These are phyloP conservation scores for Hanseniaspora gamundiae DNA, from an alignment of 1,139 yeast genomes.

Conservation along the genomic window DNA sequence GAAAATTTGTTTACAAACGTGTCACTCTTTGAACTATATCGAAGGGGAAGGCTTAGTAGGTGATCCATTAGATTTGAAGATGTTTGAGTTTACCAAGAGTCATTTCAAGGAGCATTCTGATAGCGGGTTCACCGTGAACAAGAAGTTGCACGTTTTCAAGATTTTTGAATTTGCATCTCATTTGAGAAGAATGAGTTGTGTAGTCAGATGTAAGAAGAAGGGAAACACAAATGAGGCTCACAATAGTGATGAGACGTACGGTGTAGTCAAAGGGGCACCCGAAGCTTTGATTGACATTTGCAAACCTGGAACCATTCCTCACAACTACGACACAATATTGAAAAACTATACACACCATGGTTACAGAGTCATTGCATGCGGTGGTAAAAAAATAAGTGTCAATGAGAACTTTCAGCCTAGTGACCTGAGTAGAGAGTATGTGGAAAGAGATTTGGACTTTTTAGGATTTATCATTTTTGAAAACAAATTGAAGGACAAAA, in stretches of 20 bases:
- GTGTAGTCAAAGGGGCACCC: constrained; percentile 92
- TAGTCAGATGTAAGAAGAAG: constrained; percentile 29
- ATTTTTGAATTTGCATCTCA: constrained; percentile 80
- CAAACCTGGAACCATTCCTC: constrained; percentile 55
- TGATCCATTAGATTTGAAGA: constrained; percentile 84
- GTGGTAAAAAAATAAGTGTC: constrained; percentile 38
- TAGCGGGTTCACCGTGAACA: constrained; percentile 23
- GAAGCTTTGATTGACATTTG: constrained; percentile 85
- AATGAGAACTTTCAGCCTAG: neutral
- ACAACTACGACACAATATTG: constrained; percentile 57
- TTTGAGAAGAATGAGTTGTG: constrained; percentile 83
- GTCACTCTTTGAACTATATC: constrained; percentile 75
- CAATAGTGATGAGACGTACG: constrained; percentile 27
- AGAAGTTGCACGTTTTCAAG: constrained; percentile 34
- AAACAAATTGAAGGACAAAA: constrained; percentile 66
- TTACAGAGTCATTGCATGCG: constrained; percentile 90
- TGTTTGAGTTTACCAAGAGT: constrained; percentile 87
- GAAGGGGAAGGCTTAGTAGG: constrained; percentile 68
- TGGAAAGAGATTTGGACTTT: constrained; percentile 59
- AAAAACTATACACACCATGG: constrained; percentile 87
- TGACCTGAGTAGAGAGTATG: constrained; percentile 42
- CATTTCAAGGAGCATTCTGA: constrained; percentile 46
- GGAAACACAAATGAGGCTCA: constrained; percentile 12
- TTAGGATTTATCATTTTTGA: constrained; percentile 88
- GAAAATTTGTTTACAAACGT: constrained; percentile 51